phyloP scores from a whole-genome alignment of 108 stramenopile species.

The Cyclotella baltica region DNA sequence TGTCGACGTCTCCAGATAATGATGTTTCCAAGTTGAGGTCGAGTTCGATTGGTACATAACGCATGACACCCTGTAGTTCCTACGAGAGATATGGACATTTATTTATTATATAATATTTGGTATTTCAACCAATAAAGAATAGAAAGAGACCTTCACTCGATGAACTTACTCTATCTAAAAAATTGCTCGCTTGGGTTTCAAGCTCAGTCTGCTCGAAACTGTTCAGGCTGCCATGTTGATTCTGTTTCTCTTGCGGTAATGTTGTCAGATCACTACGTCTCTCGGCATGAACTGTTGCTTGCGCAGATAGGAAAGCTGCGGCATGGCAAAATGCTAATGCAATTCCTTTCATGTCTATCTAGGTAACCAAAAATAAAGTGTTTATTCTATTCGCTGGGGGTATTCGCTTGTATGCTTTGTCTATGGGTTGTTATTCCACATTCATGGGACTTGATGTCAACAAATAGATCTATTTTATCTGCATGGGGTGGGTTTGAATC shows the following conservation, averaged over 20 bases:
- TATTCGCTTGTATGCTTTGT: not conserved
- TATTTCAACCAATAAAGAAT: not conserved
- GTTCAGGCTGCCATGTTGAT: not conserved
- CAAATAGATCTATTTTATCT: no score
- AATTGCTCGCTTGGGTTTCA: not conserved
- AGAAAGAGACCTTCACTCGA: not conserved
- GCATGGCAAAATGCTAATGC: conserved; percentile 2
- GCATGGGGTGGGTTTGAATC: no score
- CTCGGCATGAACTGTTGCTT: not conserved
- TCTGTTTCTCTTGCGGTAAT: no score
- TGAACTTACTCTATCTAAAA: not conserved
- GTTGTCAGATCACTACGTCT: not conserved
- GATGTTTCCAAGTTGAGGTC: not conserved
- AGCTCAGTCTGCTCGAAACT: not conserved
- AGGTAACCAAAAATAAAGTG: not conserved
- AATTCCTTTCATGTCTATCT: not conserved
- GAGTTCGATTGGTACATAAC: conserved; percentile 10
- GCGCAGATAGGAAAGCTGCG: not conserved
- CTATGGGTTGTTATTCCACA: no score
- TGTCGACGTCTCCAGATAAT: conserved; percentile 6
- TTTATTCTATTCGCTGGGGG: not conserved
- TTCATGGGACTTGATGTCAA: no score
- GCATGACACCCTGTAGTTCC: conserved; percentile 6
- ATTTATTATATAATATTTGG: not conserved
- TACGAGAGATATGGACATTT: not conserved